Evolutionary conservation across 2,329 filamentous ascomycete genomes (phyloP).

Genomic region (Monosporascus sp.): DNA sequence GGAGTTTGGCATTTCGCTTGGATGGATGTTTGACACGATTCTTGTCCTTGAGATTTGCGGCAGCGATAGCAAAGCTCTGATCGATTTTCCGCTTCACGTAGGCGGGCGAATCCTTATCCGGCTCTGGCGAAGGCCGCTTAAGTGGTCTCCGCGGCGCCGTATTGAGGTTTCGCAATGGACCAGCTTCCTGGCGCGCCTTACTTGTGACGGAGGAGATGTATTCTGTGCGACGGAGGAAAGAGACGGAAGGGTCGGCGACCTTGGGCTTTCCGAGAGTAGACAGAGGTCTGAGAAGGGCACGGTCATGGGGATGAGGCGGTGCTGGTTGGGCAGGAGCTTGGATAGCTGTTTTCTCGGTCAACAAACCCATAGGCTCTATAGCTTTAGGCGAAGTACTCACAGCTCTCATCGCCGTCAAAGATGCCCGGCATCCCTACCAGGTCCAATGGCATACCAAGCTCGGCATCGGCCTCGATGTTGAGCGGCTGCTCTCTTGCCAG

Average conservation of each 20-base stretch:
- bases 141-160: slow-evolving; percentile 35
- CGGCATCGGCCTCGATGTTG: slow-evolving; percentile 95
- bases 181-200: slow-evolving; percentile 45
- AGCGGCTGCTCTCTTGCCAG: slow-evolving; percentile 86
- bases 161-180: slow-evolving; percentile 47
- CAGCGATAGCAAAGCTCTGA: slow-evolving; percentile 52
- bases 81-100: slow-evolving; percentile 65
- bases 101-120: slow-evolving; percentile 57
- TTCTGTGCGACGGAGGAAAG: slow-evolving; percentile 92
- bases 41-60: slow-evolving; percentile 48
- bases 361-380: background rate
- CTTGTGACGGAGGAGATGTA: slow-evolving; percentile 69
- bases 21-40: slow-evolving; percentile 52
- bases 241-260: slow-evolving; percentile 70
- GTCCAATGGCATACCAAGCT: slow-evolving; percentile 96
- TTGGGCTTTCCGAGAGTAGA: slow-evolving; percentile 81
- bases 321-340: slow-evolving; percentile 70
- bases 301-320: slow-evolving; percentile 75
- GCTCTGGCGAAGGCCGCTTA: slow-evolving; percentile 51
- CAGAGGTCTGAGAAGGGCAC: slow-evolving; percentile 75
- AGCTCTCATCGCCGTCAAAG: slow-evolving; percentile 91
- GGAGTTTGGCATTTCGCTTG: slow-evolving; percentile 52
- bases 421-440: slow-evolving; percentile 91
- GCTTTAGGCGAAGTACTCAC: slow-evolving; percentile 45
- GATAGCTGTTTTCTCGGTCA: slow-evolving; percentile 56